Evolutionary conservation across 176 grass and related monocot genomes (phyloP), one percentile per base, ranked within the genome.

Genomic region (Zoysia japonica): DNA sequence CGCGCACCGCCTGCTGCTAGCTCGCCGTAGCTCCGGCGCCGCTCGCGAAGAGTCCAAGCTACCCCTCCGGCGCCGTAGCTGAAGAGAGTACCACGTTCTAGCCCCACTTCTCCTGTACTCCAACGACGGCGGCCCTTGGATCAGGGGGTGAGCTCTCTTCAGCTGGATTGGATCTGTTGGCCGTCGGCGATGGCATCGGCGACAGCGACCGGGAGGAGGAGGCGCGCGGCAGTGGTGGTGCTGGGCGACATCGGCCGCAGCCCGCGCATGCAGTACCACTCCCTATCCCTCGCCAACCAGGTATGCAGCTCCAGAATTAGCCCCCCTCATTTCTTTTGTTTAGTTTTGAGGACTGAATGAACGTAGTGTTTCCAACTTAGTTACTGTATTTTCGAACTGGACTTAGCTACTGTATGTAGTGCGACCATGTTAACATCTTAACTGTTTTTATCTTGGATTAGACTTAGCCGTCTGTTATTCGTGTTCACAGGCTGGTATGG

Each of bases 211-310:
- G 72, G 83, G 78, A 94, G 78, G 88, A 89, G 62, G 76, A 85
- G 83, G 71, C 83, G 90, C 12, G 92, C 78, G 28, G 90, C 90
- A 9, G 96, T 93, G 72, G 92, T 99, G 13, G 92, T 99, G 61
- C 92, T 99, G 5, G 96, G 96, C 17, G 96, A 95, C 84, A 93
- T 99, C 72, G 96, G 92, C 15, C 96, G 96, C 44, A 99, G 92
- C 71, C 96, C 96, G 9, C 92, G 96, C 44, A 95, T 99, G 96
- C 92, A 99, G 72, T 95, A 99, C 79, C 96, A 99, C 84, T 91
- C 96, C 50, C 88, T 95, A 53, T 99, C 96, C 13, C 88, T 99
- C 39, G 96, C 96, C 79, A 83, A 89, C 16, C 92, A 95, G 90
- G 96, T 84, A 64, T n/a, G 17, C 63, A 44, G 16, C 47, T 37